Evolutionary conservation across 352 stramenopile species (phyloP).

Genomic region (Globisporangium spinosum): DNA sequence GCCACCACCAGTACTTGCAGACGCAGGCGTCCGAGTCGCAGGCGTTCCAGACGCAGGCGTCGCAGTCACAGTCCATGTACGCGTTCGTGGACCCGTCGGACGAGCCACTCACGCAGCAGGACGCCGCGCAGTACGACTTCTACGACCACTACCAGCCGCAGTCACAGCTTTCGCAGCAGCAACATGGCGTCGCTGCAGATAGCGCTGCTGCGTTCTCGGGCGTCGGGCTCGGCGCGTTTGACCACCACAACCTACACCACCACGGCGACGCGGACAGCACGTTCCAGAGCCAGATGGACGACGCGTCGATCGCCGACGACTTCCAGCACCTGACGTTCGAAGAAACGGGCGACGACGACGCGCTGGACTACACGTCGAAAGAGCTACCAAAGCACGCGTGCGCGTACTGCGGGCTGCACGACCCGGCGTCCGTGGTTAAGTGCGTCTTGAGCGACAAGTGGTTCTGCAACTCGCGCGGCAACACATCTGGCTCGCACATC

Average conservation of each 20-base stretch:
- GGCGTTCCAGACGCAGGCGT: slow-evolving; percentile 46
- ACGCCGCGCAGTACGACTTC: slow-evolving; percentile 39
- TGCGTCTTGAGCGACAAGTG: slow-evolving; percentile 96
- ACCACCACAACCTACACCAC: neutral
- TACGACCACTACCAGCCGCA: slow-evolving; percentile 60
- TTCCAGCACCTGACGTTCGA: slow-evolving; percentile 71
- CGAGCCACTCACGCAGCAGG: slow-evolving; percentile 30
- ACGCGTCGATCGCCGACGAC: slow-evolving; percentile 36
- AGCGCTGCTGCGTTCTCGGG: slow-evolving; percentile 3
- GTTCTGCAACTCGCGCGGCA: slow-evolving; percentile 98
- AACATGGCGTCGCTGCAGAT: neutral
- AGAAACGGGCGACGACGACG: slow-evolving; percentile 65
- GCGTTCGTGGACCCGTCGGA: slow-evolving; percentile 64
- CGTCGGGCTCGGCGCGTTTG: slow-evolving; percentile 15
- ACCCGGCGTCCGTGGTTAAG: slow-evolving; percentile 94
- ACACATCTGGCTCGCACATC: slow-evolving; percentile 94
- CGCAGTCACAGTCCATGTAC: slow-evolving; percentile 46
- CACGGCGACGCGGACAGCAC: slow-evolving; percentile 16
- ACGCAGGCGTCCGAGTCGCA: slow-evolving; percentile 32
- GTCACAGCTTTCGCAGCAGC: slow-evolving; percentile 8
- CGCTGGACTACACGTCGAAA: slow-evolving; percentile 58
- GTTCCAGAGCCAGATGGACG: slow-evolving; percentile 45
- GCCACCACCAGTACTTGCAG: slow-evolving; percentile 41
- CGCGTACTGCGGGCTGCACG: slow-evolving; percentile 97
- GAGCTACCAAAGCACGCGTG: slow-evolving; percentile 91